Conservation (phyloP, 352 stramenopile species). For the Pythium aquatile region DNA sequence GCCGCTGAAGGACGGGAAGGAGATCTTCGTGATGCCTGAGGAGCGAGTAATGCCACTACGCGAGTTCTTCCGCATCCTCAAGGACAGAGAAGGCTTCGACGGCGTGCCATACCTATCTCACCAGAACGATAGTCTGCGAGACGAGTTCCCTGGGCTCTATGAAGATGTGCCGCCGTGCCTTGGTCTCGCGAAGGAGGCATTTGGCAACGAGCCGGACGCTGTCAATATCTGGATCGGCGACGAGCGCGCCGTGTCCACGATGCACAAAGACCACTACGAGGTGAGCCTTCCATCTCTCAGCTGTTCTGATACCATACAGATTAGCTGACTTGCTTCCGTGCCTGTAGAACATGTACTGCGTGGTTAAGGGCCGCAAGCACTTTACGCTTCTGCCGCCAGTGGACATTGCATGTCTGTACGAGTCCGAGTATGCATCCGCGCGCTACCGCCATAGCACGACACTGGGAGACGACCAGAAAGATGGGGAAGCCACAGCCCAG, state of each 20-base stretch:
- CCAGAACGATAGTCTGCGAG: conserved; percentile 80
- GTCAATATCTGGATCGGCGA: conserved; percentile 99
- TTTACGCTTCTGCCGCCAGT: conserved; percentile 92
- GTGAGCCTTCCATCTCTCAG: conserved; percentile 22
- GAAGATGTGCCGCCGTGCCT: conserved; percentile 63
- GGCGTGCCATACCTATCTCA: conserved; percentile 84
- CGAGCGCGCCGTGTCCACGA: conserved; percentile 91
- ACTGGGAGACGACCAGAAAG: conserved; percentile 17
- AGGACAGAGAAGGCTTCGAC: conserved; percentile 54
- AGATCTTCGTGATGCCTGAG: conserved; percentile 76
- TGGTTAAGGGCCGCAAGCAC: conserved; percentile 94
- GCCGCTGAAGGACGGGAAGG: conserved; percentile 27
- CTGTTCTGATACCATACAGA: neutral
- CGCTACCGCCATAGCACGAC: conserved; percentile 50
- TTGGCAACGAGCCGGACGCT: conserved; percentile 79
- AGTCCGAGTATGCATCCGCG: conserved; percentile 62
- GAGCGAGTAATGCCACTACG: conserved; percentile 69
- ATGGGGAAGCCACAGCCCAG: conserved; percentile 32
- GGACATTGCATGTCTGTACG: conserved; percentile 89
- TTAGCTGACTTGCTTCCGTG: neutral
- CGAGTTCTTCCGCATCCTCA: conserved; percentile 52
- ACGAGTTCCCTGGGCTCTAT: conserved; percentile 65
- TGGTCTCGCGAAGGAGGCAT: conserved; percentile 55
- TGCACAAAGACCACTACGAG: conserved; percentile 99
- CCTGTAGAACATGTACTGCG: conserved; percentile 95